Evolutionary conservation across 768 basidiomycete genomes (phyloP), one percentile per base, ranked within the genome.

Genomic region (Chalciporus piperatus): DNA sequence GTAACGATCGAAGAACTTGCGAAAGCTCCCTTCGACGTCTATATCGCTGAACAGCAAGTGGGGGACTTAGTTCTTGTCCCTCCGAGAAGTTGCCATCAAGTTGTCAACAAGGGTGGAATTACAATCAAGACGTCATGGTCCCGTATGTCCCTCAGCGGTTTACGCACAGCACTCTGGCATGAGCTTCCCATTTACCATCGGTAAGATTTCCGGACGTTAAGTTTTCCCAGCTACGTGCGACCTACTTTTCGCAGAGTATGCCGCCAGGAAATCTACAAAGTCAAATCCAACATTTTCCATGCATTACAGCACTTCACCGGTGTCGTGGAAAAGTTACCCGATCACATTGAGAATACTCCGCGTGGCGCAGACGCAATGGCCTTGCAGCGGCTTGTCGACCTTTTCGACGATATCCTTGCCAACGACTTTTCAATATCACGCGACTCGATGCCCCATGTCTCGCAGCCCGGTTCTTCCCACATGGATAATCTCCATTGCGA

Each of bases 91-190:
- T 89, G 85, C 50, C 91, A 93, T 67, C 91, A 93, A 64, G 90
- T 92, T 4, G 76, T 92, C 22, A 93, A 93, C 58, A 71, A 72
- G 43, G 88, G 91, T 20, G 89, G 91, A 12, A 76, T 93, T 20
- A 89, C 88, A 0, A 74, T 92, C 64, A 93, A 93, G 68, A 83
- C 84, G 4, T 87, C 87, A 1, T 93, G 91, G 91, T 92, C 89
- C 1, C 75, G 91, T 41, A 92, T 93, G 89, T 85, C 87, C 7
- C 59, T 87, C 23, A 64, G 70, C 42, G 85, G 87, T 4, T 64
- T 90, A 13, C 64, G 67, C 37, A 72, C 74, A 1, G 86, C 89
- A 3, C 72, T 87, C 28, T 78, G 81, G 59, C 79, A 87, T 40
- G 91, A 93, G 56, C 73, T 93, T 30, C 87, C 87, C 0, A 77